These are phyloP conservation scores for Termitomyces heimii DNA, from an alignment of 768 basidiomycete genomes.

Conservation along the genomic window DNA sequence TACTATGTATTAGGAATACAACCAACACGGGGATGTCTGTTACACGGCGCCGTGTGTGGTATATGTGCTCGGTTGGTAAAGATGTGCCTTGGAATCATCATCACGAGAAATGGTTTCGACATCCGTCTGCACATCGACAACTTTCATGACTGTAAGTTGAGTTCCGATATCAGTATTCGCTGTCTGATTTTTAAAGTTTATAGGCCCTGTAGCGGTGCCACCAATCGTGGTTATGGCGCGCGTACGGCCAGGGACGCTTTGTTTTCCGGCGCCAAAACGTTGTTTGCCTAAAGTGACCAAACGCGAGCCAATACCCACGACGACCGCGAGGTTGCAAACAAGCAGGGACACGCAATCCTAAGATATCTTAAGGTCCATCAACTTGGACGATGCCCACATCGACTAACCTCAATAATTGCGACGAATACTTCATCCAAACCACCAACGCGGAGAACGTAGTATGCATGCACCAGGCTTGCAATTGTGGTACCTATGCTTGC, in stretches of 20 bases:
- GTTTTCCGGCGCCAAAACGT: not conserved
- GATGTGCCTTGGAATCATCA: not conserved
- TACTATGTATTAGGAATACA: too few relatives aligned
- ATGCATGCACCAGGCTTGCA: not conserved
- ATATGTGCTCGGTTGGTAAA: not conserved
- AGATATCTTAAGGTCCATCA: not conserved
- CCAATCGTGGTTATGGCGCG: not conserved
- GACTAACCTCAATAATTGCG: not conserved
- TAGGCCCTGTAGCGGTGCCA: not conserved
- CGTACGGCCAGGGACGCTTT: not conserved
- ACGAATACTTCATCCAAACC: not conserved
- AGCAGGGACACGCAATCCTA: not conserved
- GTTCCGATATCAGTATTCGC: not conserved
- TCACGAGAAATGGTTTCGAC: not conserved
- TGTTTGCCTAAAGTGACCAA: not conserved
- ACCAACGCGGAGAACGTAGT: not conserved
- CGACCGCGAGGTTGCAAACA: not conserved
- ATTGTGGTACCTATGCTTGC: not conserved
- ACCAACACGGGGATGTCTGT: not conserved
- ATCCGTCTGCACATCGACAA: not conserved
- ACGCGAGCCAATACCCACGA: not conserved
- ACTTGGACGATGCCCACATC: not conserved
- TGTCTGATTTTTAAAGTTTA: not conserved
- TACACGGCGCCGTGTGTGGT: not conserved
- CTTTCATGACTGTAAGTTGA: not conserved